Evolutionary conservation across 1,284 basidiomycete species (phyloP).

Genomic region (Hortiboletus rubellus): DNA sequence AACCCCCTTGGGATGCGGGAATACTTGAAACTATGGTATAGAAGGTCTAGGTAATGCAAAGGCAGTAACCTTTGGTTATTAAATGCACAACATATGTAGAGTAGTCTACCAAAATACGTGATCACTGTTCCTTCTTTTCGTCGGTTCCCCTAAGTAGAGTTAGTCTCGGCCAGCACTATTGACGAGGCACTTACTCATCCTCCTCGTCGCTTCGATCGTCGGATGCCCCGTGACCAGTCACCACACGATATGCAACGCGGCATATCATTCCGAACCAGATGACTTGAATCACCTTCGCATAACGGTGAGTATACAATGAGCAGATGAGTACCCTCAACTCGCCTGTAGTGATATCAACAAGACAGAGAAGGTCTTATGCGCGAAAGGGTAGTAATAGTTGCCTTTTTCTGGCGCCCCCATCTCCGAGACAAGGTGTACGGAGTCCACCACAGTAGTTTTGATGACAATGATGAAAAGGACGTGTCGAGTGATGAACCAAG

Average conservation of each 20-base stretch:
- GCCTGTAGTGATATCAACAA: slow-evolving; percentile 70
- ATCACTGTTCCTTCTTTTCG: slow-evolving; percentile 31
- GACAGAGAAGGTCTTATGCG: slow-evolving; percentile 51
- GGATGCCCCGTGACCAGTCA: slow-evolving; percentile 77
- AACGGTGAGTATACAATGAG: slow-evolving; percentile 12
- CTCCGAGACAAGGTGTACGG: slow-evolving; percentile 47
- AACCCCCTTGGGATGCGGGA: slow-evolving; percentile 7
- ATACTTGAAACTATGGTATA: slow-evolving; percentile 29
- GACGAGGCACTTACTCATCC: slow-evolving; percentile 42
- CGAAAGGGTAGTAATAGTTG: slow-evolving; percentile 52
- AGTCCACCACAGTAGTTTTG: slow-evolving; percentile 56
- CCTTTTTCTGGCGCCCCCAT: slow-evolving; percentile 63
- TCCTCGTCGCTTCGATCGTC: slow-evolving; percentile 89
- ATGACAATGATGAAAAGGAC: slow-evolving; percentile 75
- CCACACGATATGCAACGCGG: slow-evolving; percentile 77
- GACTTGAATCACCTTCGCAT: slow-evolving; percentile 62
- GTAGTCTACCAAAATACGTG: slow-evolving; percentile 27
- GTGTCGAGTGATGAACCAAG: slow-evolving; percentile 90
- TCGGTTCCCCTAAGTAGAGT: slow-evolving; percentile 10
- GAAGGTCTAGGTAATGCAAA: slow-evolving; percentile 31
- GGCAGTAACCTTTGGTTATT: slow-evolving; percentile 24
- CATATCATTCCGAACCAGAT: slow-evolving; percentile 89
- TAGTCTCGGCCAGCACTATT: slow-evolving; percentile 2
- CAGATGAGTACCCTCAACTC: slow-evolving; percentile 12
- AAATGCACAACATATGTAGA: slow-evolving; percentile 20